Evolutionary conservation across 768 basidiomycete genomes (phyloP).

Genomic region (Boletus sp.): DNA sequence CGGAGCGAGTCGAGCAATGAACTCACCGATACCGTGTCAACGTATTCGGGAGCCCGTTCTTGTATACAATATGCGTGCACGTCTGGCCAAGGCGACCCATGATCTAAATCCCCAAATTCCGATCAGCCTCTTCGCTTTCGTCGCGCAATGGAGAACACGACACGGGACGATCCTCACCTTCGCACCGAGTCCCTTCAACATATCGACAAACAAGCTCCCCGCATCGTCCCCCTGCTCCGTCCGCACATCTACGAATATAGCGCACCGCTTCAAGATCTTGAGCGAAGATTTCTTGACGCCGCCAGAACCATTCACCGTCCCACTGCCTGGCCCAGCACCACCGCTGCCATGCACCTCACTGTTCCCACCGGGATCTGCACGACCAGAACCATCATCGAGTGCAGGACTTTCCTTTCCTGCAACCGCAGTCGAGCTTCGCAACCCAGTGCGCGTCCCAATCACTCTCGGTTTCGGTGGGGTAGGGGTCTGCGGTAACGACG

Average conservation of each 20-base stretch:
- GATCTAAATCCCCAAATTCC: constrained; percentile 40
- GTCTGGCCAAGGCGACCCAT: constrained; percentile 64
- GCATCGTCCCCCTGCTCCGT: constrained; percentile 78
- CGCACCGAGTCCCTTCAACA: constrained; percentile 78
- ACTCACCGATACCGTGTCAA: constrained; percentile 66
- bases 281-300: constrained; percentile 35
- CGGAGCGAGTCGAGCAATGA: background rate
- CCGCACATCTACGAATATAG: constrained; percentile 81
- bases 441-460: constrained; percentile 51
- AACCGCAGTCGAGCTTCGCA: constrained; percentile 39
- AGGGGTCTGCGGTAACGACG: constrained; percentile 43
- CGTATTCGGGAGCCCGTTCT: constrained; percentile 77
- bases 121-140: background rate
- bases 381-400: constrained; percentile 37
- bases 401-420: constrained; percentile 23
- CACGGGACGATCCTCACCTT: constrained; percentile 47
- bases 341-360: constrained; percentile 19
- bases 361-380: constrained; percentile 25
- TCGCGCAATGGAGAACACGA: background rate
- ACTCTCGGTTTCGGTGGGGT: constrained; percentile 30
- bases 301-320: constrained; percentile 22
- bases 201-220: constrained; percentile 76
- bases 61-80: constrained; percentile 84
- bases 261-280: constrained; percentile 67
- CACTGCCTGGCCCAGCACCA: constrained; percentile 14